A percentile compares a stretch with the other conserved stretches of the same genome.
phyloP scores from a whole-genome alignment of 768 basidiomycete genomes.

The Chalciporus pseudorubinellus region DNA sequence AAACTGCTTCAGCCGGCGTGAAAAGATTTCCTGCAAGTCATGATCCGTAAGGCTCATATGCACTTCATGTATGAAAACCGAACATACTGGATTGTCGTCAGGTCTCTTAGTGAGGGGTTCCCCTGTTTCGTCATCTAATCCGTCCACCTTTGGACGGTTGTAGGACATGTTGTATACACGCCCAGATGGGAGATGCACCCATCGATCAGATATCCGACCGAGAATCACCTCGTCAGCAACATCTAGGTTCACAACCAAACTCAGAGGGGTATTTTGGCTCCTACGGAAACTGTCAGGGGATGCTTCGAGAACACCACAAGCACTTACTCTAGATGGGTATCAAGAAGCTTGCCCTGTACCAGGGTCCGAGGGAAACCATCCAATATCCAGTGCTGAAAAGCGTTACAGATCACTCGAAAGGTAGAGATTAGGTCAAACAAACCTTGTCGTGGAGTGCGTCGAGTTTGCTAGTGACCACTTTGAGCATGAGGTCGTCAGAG shows the following conservation, averaged over 20 bases:
- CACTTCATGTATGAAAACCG: background rate
- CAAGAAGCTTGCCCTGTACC: slow-evolving; percentile 77
- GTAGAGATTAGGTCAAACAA: slow-evolving; percentile 3
- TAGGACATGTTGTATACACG: slow-evolving; percentile 89
- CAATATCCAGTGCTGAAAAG: slow-evolving; percentile 77
- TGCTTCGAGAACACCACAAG: background rate
- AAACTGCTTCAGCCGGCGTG: slow-evolving; percentile 72
- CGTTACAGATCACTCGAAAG: background rate
- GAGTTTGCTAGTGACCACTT: slow-evolving; percentile 71
- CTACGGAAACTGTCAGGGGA: slow-evolving; percentile 35
- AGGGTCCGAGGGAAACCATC: slow-evolving; percentile 92
- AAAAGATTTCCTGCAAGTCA: slow-evolving; percentile 63
- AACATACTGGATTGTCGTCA: slow-evolving; percentile 82
- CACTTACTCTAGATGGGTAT: slow-evolving; percentile 67
- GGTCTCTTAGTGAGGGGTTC: slow-evolving; percentile 85
- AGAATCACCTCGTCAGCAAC: slow-evolving; percentile 88
- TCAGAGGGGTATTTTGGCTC: slow-evolving; percentile 61
- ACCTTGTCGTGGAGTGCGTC: slow-evolving; percentile 67
- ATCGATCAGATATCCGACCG: slow-evolving; percentile 83
- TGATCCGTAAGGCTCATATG: slow-evolving; percentile 5
- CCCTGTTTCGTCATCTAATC: slow-evolving; percentile 83
- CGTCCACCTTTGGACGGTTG: slow-evolving; percentile 77
- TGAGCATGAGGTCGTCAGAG: slow-evolving; percentile 77
- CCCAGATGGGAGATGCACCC: slow-evolving; percentile 85
- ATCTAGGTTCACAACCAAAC: slow-evolving; percentile 80